Conservation (phyloP, 2,329 filamentous ascomycete genomes). For the Cladosporium velox region DNA sequence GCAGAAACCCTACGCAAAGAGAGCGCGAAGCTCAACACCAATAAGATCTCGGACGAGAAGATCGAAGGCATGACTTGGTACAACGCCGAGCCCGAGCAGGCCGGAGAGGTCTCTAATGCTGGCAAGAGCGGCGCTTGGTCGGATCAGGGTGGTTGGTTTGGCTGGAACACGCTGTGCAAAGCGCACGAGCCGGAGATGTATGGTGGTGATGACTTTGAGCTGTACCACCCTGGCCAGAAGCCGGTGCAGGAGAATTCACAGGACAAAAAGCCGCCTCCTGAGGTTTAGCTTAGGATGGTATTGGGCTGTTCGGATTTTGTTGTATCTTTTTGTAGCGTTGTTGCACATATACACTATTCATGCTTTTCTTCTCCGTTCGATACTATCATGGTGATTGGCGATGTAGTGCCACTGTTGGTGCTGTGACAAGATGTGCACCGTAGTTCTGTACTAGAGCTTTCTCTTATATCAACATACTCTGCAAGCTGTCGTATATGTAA, state of each 20-base stretch:
- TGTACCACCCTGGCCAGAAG: conserved; percentile 24
- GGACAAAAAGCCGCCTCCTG: conserved; percentile 14
- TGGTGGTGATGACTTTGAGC: conserved; percentile 22
- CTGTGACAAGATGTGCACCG: background rate
- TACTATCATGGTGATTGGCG: background rate
- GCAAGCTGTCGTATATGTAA: background rate
- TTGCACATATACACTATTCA: background rate
- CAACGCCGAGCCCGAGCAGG: conserved; percentile 29
- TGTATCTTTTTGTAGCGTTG: conserved; percentile 5
- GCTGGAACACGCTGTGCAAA: conserved; percentile 33
- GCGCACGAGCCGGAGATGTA: conserved; percentile 27
- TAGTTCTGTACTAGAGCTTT: background rate
- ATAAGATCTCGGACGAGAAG: conserved; percentile 25
- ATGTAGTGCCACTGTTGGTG: background rate
- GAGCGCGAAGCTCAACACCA: conserved; percentile 22
- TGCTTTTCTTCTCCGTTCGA: background rate
- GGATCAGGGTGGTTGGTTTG: conserved; percentile 33
- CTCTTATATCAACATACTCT: background rate
- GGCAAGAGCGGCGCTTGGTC: conserved; percentile 33
- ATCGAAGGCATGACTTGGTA: conserved; percentile 33
- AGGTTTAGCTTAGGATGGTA: background rate
- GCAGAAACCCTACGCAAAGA: conserved; percentile 29
- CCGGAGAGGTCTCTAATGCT: conserved; percentile 25
- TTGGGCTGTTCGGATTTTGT: background rate
- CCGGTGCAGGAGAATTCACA: conserved; percentile 14